These are phyloP conservation scores for Malus hybrid DNA, from an alignment of 331 rosid species.

Conservation along the genomic window DNA sequence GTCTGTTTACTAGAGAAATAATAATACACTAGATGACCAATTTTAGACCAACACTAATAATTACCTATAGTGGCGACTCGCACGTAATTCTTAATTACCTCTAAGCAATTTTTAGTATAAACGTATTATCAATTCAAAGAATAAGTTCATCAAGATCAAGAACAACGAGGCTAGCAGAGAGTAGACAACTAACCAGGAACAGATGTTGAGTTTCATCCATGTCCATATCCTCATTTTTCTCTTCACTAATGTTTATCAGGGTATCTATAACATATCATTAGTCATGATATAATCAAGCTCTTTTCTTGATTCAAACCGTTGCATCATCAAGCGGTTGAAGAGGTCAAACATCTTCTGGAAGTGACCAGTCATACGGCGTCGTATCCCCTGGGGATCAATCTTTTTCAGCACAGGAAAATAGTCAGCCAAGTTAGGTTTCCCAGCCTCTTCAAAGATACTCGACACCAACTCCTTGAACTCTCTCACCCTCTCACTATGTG, in stretches of 20 bases:
- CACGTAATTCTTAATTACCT: too few species aligned
- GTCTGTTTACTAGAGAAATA: too few species aligned
- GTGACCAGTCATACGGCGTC: neutral
- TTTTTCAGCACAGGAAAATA: conserved; percentile 6
- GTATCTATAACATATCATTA: conserved; percentile 39
- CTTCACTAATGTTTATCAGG: conserved; percentile 21
- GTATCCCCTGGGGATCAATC: conserved; percentile 7
- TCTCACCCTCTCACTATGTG: neutral
- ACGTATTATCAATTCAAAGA: too few species aligned
- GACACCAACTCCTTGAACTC: conserved; percentile 3
- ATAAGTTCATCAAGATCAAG: too few species aligned
- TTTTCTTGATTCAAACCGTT: conserved; percentile 17
- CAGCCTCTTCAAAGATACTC: neutral
- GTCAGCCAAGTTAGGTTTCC: conserved; percentile 7
- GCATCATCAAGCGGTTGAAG: conserved; percentile 17
- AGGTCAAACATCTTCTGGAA: conserved; percentile 13
- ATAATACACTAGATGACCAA: too few species aligned
- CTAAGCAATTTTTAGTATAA: too few species aligned
- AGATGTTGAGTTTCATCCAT: neutral
- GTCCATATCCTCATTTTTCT: conserved; percentile 10
- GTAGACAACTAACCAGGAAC: too few species aligned
- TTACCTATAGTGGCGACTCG: too few species aligned
- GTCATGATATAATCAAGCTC: neutral
- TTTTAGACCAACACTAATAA: too few species aligned
- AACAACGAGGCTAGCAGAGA: too few species aligned